phyloP scores from a whole-genome alignment of 2,329 filamentous ascomycete genomes.

The Hansfordia pulvinata region DNA sequence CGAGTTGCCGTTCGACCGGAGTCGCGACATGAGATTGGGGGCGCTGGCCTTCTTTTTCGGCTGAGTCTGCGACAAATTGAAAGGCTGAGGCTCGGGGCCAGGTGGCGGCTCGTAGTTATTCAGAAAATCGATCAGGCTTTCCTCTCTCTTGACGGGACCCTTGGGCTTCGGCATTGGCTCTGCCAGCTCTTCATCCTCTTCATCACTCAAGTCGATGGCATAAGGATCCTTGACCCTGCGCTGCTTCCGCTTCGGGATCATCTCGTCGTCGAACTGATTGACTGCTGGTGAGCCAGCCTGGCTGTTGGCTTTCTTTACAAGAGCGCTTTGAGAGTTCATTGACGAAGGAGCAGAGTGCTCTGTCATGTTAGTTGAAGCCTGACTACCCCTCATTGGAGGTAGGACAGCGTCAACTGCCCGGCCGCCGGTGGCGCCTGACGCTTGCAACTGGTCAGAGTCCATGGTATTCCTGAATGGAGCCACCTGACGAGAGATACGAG shows the following conservation, averaged over 20 bases:
- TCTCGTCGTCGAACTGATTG: constrained; percentile 33
- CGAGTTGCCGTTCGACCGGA: constrained; percentile 23
- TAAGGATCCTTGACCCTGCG: constrained; percentile 79
- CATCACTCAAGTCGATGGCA: constrained; percentile 72
- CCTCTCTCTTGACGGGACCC: constrained; percentile 36
- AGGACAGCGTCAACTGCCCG: constrained; percentile 44
- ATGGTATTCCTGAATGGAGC: constrained; percentile 76
- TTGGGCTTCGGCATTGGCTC: constrained; percentile 29
- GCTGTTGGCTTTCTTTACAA: constrained; percentile 39
- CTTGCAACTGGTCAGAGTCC: constrained; percentile 60
- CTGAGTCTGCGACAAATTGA: constrained; percentile 18
- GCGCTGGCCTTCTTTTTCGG: constrained; percentile 53
- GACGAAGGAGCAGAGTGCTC: constrained; percentile 51
- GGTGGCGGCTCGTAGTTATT: constrained; percentile 54
- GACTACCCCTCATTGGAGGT: constrained; percentile 40
- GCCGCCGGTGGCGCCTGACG: constrained; percentile 38
- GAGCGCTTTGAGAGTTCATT: constrained; percentile 61
- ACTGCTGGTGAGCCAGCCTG: constrained; percentile 17
- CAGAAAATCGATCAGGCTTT: constrained; percentile 63
- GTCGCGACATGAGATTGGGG: constrained; percentile 46
- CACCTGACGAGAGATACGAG: constrained; percentile 67
- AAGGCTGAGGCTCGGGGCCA: constrained; percentile 24
- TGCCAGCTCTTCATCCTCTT: constrained; percentile 38
- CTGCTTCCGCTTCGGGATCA: constrained; percentile 59
- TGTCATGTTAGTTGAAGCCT: constrained; percentile 40